Evolutionary conservation across 2,329 filamentous ascomycete species (phyloP), one percentile per base, ranked within the genome.

Genomic region (Alternaria longipes): DNA sequence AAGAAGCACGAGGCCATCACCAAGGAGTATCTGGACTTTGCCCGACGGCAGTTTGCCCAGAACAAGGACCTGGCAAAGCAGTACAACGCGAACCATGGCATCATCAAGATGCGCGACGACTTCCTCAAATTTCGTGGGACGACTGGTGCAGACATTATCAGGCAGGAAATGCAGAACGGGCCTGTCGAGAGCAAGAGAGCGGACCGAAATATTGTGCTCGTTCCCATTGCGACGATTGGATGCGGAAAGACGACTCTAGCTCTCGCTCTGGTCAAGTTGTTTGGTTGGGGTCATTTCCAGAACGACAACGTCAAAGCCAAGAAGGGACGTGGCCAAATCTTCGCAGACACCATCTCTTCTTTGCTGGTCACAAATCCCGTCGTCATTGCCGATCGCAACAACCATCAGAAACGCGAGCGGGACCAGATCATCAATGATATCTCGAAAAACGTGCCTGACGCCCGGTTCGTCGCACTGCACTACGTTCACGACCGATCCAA

Each of bases 221-320:
- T 93, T 6, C 94, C 95, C 0, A 89, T 97, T 69, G 93, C 95
- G 2, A 97, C 95, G 0, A 91, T 99, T 55, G 95, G 95, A 9
- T 99, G 95, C 75, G 95, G 95, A 57, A 99, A 99, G 84, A 99
- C 95, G 0, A 99, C 95, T 0, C 82, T 99, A 51, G 93, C 92
- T 3, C 80, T 96, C 51, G 94, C 92, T 3, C 83, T 99, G 20
- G 86, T 86, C 5, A 90, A 92, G 72, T 85, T 99, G 1, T 97
- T 98, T 68, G 88, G 85, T 56, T 98, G 94, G 91, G 94, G 93
- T 16, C 93, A 97, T 75, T 84, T 97, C 50, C 95, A 99, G 75
- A 99, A 99, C 76, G 95, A 99, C 81, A 97, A 99, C 75, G 95
- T 99, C 61, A 88, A 89, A 54, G 92, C 89, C 64, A 90, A 91